Base-by-base conservation (phyloP, 306 rosid species). In the Trifolium dubium region DNA sequence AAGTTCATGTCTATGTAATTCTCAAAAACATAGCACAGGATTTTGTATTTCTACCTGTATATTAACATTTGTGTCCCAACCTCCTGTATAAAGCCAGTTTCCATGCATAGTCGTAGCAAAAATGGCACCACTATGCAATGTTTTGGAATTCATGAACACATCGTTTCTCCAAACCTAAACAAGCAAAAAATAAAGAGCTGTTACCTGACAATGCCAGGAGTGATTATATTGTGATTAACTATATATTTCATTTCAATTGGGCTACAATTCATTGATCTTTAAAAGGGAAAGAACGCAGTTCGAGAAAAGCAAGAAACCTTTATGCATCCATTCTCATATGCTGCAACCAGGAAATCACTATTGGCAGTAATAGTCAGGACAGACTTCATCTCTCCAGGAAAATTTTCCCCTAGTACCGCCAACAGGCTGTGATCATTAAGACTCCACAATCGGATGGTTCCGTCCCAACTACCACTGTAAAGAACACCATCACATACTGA, bases 381-480 rank as follows among this genome's bases (percentile, higher is more conserved):
- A 66, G 96, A 84, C 71, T 77, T 76, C 84, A 80, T 61, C 34
- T 83, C 76, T 81, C 86, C 88, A 64, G 81, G 80, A 74, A 75
- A 23, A 67, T 81, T 94, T 82, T 88, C 94, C 81, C 88, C 98
- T 64, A 91, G 75, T 10, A 89, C 92, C 1, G 96, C 76, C 88
- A 93, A 84, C 29, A 84, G 87, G 83, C 92, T 87, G 64, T 87
- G 97, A 86, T 93, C 89, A 44, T 69, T 59, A 39, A 93, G 98
- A 85, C 90, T 89, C 98, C 98, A 93, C 81, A 93, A 72, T 75
- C 97, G 83, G 73, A 93, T 54, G 43, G 97, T 91, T 81, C 98
- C 96, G 81, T 93, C 98, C 98, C 96, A 93, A 79, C 98, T 93
- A 64, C 97, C 98, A 53, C 98, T 93, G 73, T 93, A 91, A 73